Conservation (phyloP, 257 asterid genomes). For the Solanum pennellii region DNA sequence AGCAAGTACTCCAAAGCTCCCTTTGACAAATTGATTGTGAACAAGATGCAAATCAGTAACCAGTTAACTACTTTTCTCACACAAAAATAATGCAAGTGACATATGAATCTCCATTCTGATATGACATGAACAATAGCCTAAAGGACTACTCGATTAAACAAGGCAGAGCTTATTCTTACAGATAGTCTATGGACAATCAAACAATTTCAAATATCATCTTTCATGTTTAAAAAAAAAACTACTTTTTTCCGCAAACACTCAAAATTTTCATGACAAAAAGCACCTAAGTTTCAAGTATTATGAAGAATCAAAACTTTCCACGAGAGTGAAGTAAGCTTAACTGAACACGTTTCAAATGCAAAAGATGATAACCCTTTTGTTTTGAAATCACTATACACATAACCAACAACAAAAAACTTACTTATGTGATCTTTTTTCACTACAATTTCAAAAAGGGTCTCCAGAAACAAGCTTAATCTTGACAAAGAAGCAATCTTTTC, state of each 20-base stretch:
- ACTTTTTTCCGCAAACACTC: background rate
- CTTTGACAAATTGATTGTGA: slow-evolving; percentile 39
- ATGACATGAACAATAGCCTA: background rate
- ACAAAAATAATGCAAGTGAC: background rate
- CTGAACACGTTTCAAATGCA: no score
- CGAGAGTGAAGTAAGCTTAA: no score
- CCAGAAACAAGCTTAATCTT: no score
- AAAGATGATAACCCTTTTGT: no score
- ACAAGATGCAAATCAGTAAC: background rate
- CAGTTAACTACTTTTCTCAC: background rate
- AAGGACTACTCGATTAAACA: background rate
- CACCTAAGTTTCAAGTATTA: no score
- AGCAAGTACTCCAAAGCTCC: slow-evolving; percentile 67
- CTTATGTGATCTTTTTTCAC: no score
- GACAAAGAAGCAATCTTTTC: no score
- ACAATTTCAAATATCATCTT: background rate
- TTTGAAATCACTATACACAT: no score
- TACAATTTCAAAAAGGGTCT: no score
- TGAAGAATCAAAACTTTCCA: no score
- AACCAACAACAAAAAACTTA: no score
- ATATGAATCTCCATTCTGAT: background rate
- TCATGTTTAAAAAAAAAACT: background rate
- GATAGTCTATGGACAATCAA: background rate
- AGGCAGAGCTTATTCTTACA: background rate
- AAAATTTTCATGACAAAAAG: background rate